Conservation (phyloP, 2,329 filamentous ascomycete genomes). For the Alternaria infectoria region DNA sequence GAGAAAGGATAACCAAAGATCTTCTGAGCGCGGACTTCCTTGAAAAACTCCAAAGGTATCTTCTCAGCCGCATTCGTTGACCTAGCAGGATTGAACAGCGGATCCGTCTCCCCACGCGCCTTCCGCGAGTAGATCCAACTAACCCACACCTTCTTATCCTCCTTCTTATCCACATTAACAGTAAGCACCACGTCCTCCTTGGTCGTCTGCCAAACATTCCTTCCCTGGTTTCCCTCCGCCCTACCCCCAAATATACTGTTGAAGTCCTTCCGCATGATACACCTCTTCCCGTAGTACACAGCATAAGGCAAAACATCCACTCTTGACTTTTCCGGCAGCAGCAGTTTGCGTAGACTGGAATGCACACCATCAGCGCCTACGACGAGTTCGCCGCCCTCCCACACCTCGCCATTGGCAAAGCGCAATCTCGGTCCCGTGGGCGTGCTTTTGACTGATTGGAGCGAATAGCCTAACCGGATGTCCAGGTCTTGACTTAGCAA, state of each 20-base stretch:
- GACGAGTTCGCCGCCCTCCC: conserved; percentile 21
- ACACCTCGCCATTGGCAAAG: conserved; percentile 18
- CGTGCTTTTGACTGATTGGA: conserved; percentile 20
- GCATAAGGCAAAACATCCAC: conserved; percentile 47
- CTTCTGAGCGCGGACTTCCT: conserved; percentile 37
- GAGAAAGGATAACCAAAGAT: conserved; percentile 39
- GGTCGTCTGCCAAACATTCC: conserved; percentile 30
- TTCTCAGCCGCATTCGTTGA: conserved; percentile 37
- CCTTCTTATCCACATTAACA: conserved; percentile 39
- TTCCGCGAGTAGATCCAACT: conserved; percentile 52
- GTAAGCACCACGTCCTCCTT: conserved; percentile 32
- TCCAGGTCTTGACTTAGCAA: conserved; percentile 46
- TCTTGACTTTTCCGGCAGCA: conserved; percentile 25
- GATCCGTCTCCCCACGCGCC: conserved; percentile 32
- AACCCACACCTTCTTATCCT: conserved; percentile 35
- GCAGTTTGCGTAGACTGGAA: conserved; percentile 37
- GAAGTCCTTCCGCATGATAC: conserved; percentile 29
- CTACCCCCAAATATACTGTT: conserved; percentile 16
- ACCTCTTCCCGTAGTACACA: conserved; percentile 40
- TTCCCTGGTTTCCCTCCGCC: conserved; percentile 1
- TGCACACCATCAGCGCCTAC: conserved; percentile 50
- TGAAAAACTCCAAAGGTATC: conserved; percentile 46
- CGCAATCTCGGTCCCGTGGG: not conserved
- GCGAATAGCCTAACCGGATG: conserved; percentile 40
- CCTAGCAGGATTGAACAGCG: conserved; percentile 44